Evolutionary conservation across 768 basidiomycete genomes (phyloP), one percentile per base, ranked within the genome.

Genomic region (Pisolithus sp.): DNA sequence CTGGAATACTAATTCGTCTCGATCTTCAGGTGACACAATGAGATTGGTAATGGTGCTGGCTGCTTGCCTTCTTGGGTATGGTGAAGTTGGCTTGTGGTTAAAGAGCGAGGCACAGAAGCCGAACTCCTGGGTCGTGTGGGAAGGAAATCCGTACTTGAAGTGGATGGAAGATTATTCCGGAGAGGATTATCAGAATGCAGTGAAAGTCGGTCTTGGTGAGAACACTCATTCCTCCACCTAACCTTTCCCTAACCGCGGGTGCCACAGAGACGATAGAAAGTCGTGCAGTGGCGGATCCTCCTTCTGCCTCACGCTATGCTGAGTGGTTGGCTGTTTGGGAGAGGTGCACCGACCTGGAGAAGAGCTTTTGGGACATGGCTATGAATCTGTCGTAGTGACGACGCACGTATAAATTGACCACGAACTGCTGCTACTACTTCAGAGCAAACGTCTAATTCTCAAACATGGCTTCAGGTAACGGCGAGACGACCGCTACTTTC

Each of bases 61-160:
- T 9, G 85, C 89, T 7, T 97, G 94, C 63, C 73, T 95, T 8
- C 70, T 95, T 0, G 94, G 93, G 2, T 97, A 96, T 62, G 93
- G 93, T 10, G 89, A 95, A 64, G 90, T 93, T 0, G 93, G 93
- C 1, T 69, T 90, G 38, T 89, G 91, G 84, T 71, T 97, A 30
- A 77, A 82, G 64, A 79, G 75, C 34, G 76, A 85, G 53, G 76
- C 75, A 6, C 1, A 62, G 71, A 34, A 59, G 57, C 38, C 72
- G 69, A 9, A 64, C 59, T n/a, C 70, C 20, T 83, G 82, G 76
- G 78, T 86, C 18, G 60, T 73, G 34, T 62, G 82, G 50, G 77
- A 82, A 9, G 80, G 77, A 0, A 95, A 95, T 60, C 79, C 82
- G 5, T 96, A 94, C 66, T 73, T 73, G 40, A 63, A 71, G 52